These are phyloP conservation scores for Hyaloscypha hepaticicola DNA, from an alignment of 495 filamentous ascomycete genomes.

Conservation along the genomic window DNA sequence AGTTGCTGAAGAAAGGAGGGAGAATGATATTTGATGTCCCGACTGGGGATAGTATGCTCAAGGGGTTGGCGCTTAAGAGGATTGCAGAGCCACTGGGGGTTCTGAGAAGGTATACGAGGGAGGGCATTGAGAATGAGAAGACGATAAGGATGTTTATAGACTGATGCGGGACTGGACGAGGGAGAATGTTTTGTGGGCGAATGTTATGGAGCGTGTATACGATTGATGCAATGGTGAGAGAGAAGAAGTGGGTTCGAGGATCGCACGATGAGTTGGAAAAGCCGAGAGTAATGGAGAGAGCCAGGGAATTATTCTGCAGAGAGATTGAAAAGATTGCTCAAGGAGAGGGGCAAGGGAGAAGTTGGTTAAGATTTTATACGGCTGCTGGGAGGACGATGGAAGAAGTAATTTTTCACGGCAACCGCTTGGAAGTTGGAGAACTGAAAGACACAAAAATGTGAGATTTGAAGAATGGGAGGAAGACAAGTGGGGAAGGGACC, in stretches of 20 bases:
- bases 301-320: slow-evolving; percentile 13
- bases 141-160: slow-evolving; percentile 6
- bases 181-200: slow-evolving; percentile 13
- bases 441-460: too few species aligned
- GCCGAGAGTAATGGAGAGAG: neutral
- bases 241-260: neutral
- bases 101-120: slow-evolving; percentile 20
- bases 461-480: too few species aligned
- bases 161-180: slow-evolving; percentile 15
- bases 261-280: slow-evolving; percentile 9
- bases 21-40: slow-evolving; percentile 34
- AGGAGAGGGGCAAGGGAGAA: slow-evolving; percentile 10
- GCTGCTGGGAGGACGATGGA: slow-evolving; percentile 15
- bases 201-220: slow-evolving; percentile 9
- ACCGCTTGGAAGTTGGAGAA: too few species aligned
- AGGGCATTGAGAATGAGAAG: slow-evolving; percentile 4
- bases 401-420: too few species aligned
- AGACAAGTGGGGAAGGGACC: too few species aligned
- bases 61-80: slow-evolving; percentile 24
- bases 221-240: slow-evolving; percentile 10
- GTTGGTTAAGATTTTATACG: slow-evolving; percentile 14
- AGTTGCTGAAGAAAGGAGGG: slow-evolving; percentile 38
- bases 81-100: slow-evolving; percentile 25
- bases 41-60: slow-evolving; percentile 25
- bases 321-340: slow-evolving; percentile 10